Conservation (phyloP, 768 basidiomycete species). For the Jaapia argillacea region DNA sequence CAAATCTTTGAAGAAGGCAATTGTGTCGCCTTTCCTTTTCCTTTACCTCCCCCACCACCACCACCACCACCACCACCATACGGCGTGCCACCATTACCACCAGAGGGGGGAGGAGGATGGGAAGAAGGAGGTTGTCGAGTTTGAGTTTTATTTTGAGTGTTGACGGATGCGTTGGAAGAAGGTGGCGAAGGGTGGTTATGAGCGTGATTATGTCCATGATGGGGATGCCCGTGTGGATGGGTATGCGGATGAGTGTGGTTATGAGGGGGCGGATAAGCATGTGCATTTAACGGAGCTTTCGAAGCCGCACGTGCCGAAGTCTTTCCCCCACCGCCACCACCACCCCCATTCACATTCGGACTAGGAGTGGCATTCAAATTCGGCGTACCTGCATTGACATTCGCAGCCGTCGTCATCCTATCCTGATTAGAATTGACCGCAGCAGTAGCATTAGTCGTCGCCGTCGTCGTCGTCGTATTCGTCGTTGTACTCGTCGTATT, state of each 20-base stretch:
- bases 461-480: conserved; percentile 19
- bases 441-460: no score
- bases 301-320: conserved; percentile 32
- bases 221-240: no score
- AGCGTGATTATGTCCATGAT: conserved; percentile 32
- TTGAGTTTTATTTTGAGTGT: conserved; percentile 25
- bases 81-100: conserved; percentile 14
- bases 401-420: no score
- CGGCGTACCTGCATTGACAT: no score
- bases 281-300: conserved; percentile 45
- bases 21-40: conserved; percentile 25
- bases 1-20: conserved; percentile 93
- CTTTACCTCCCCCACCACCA: no score
- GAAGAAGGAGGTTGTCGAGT: conserved; percentile 22
- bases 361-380: no score
- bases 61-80: conserved; percentile 12
- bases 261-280: conserved; percentile 38
- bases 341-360: no score
- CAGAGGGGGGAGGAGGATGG: conserved; percentile 22
- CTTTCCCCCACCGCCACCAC: no score
- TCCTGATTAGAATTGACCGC: no score
- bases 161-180: conserved; percentile 27
- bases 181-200: conserved; percentile 49
- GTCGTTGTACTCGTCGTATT: conserved; percentile 20
- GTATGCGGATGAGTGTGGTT: conserved; percentile 45